A percentile compares a stretch with the other conserved stretches of the same genome.
These are phyloP conservation scores for Allium cepa DNA, from an alignment of 106 monocot species.

Conservation along the genomic window DNA sequence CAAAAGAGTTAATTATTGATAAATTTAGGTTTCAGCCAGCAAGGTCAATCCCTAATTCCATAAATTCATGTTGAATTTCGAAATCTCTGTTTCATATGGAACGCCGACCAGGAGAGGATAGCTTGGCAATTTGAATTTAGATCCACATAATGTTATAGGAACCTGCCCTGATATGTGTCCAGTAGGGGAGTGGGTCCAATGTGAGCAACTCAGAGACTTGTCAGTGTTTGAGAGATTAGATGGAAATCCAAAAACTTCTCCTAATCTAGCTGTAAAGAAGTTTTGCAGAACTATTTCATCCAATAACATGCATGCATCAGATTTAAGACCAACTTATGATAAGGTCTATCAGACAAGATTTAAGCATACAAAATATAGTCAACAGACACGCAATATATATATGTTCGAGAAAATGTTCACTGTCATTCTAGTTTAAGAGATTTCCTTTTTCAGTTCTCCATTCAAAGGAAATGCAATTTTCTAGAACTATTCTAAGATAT, in stretches of 20 bases:
- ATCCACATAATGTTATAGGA: slow-evolving; percentile 2
- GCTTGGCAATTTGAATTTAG: not conserved
- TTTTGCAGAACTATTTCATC: slow-evolving; percentile 90
- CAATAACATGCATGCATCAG: slow-evolving; percentile 27
- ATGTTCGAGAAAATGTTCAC: slow-evolving; percentile 91
- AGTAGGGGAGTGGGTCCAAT: slow-evolving; percentile 72
- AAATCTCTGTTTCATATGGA: not conserved
- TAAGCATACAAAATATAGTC: slow-evolving; percentile 69
- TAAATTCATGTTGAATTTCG: not conserved
- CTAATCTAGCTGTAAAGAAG: slow-evolving; percentile 86
- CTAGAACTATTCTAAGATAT: slow-evolving; percentile 63
- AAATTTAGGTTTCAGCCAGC: slow-evolving; percentile 1
- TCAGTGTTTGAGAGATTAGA: slow-evolving; percentile 79
- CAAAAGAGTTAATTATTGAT: no score
- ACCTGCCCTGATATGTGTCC: slow-evolving; percentile 27
- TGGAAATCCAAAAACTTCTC: slow-evolving; percentile 73
- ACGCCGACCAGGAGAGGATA: not conserved
- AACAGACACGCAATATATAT: slow-evolving; percentile 49
- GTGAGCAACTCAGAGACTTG: slow-evolving; percentile 81
- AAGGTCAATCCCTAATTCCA: not conserved
- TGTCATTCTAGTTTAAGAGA: slow-evolving; percentile 69
- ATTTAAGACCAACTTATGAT: slow-evolving; percentile 65
- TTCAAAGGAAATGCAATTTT: slow-evolving; percentile 73
- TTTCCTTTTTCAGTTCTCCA: slow-evolving; percentile 45
- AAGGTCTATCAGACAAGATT: slow-evolving; percentile 87